These are phyloP conservation scores for Schrenkiella parvula DNA, from an alignment of 345 rosid genomes.

Conservation along the genomic window DNA sequence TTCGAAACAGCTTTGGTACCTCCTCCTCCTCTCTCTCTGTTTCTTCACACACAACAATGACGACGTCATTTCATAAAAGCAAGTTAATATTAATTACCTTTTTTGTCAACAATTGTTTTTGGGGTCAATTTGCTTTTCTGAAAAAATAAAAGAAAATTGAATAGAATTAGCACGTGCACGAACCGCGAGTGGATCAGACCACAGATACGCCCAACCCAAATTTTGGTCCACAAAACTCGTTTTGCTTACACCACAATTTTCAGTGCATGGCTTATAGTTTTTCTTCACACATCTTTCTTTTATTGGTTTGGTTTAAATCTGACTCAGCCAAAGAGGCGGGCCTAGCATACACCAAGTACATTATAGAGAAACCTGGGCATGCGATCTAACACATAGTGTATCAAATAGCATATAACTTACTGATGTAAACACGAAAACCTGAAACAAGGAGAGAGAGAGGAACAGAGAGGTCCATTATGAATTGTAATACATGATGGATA, in stretches of 20 bases:
- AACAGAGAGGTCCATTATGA: neutral
- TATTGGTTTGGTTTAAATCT: neutral
- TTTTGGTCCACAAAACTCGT: no score
- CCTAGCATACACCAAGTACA: neutral
- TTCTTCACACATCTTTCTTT: neutral
- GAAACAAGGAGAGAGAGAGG: neutral
- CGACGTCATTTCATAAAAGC: neutral
- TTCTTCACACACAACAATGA: neutral
- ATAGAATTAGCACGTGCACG: neutral
- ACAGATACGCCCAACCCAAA: neutral
- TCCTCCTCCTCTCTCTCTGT: neutral
- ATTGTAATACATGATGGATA: slow-evolving; percentile 5
- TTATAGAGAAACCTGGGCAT: neutral
- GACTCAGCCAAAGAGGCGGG: neutral
- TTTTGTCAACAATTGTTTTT: no score
- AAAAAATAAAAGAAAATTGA: neutral
- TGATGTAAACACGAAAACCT: neutral
- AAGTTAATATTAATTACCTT: neutral
- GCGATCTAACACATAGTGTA: neutral
- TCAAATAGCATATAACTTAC: neutral
- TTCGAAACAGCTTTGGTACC: neutral
- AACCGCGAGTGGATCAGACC: neutral
- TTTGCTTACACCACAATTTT: no score
- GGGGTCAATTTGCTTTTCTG: neutral
- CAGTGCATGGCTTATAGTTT: neutral